phyloP scores from a whole-genome alignment of 257 asterid genomes.

The Solanum clarkiae region DNA sequence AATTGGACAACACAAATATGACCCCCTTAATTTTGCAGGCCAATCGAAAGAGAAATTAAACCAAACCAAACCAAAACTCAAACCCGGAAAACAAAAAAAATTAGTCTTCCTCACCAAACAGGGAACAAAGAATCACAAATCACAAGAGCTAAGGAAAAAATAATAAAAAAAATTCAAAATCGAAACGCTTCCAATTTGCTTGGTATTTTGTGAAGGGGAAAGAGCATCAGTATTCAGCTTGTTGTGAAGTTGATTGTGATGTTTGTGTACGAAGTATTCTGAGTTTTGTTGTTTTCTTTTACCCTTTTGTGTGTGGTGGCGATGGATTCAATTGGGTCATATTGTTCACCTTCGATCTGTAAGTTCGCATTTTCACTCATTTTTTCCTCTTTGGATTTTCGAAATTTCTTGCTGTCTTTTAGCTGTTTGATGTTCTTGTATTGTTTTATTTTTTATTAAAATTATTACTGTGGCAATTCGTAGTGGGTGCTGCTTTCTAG shows the following conservation, averaged over 20 bases:
- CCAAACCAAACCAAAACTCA: not conserved
- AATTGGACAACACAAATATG: not conserved
- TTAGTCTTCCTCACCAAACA: not conserved
- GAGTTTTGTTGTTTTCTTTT: not conserved
- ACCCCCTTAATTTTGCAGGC: not conserved
- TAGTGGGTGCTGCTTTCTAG: not conserved
- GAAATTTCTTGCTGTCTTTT: not conserved
- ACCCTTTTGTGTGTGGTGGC: not conserved
- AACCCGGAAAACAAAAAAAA: not conserved
- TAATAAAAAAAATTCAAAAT: not conserved
- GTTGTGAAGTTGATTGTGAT: not conserved
- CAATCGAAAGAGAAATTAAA: not conserved
- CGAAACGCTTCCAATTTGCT: not conserved
- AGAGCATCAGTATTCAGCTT: not conserved
- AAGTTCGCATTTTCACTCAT: not conserved
- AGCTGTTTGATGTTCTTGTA: not conserved
- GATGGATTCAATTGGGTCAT: not conserved
- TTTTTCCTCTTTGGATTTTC: not conserved
- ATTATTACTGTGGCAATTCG: not conserved
- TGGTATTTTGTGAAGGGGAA: not conserved
- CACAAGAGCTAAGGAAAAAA: not conserved
- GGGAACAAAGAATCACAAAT: not conserved
- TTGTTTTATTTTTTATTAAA: not conserved
- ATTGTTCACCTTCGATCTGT: slow-evolving; percentile 1
- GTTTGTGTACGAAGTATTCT: not conserved